Evolutionary conservation across 2,329 filamentous ascomycete genomes (phyloP), one percentile per base, ranked within the genome.

Genomic region (Aureobasidium sp.): DNA sequence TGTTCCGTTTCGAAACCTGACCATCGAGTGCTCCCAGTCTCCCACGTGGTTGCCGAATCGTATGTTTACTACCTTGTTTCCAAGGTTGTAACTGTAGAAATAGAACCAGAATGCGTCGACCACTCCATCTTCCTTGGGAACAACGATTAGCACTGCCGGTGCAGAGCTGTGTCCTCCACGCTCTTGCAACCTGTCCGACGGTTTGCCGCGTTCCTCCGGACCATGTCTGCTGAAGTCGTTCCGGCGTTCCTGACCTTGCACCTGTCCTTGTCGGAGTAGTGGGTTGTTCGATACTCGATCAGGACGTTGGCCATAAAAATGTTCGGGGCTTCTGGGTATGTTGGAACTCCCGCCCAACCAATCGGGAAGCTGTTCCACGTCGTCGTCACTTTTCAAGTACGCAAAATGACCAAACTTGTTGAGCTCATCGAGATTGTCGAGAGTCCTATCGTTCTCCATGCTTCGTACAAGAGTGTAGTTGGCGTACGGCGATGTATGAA

Each of bases 21-120:
- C 82, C 73, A 95, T 87, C 59, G 89, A 92, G 73, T 99, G 94
- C 75, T 99, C 94, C 94, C 94, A 99, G 71, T 99, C 94, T 53
- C 93, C 94, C 10, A 99, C 87, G 70, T 99, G 94, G 71, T 97
- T 97, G 62, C 94, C 94, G 70, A 97, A 97, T 2, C 93, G 89
- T 64, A 96, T 86, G 63, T 89, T 88, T 61, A 95, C 80, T 1
- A 97, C 94, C 0, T 88, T 89, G 72, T 96, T 95, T 8, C 94
- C 94, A 0, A 97, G 84, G 70, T 99, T 97, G 80, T 96, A 97
- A 67, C 90, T 93, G 81, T 97, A 99, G 71, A 97, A 97, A 79
- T 94, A 97, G 79, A 97, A 97, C 92, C 93, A 99, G 72, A 97
- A 99, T 5, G 92, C 94, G 71, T 97, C 94, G 27, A 97, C 78